Percentiles rank a stretch among this genome's conserved stretches.
These are phyloP conservation scores for Termitomyces sp. DNA, from an alignment of 768 basidiomycete genomes.

Conservation along the genomic window DNA sequence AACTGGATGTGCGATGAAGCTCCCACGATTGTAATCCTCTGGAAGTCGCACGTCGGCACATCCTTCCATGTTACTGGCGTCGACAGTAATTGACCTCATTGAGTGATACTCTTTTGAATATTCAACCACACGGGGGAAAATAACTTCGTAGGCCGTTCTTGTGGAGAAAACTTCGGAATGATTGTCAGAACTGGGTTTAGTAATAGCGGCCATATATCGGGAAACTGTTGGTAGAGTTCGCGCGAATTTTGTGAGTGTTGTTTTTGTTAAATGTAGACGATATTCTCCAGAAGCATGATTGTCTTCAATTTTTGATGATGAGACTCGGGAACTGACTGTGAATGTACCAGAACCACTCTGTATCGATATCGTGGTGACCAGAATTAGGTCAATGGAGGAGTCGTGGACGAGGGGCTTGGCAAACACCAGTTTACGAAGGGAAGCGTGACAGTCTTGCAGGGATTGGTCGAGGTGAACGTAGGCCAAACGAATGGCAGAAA, in stretches of 20 bases:
- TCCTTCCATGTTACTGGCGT: slow-evolving; percentile 42
- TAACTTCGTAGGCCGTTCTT: slow-evolving; percentile 55
- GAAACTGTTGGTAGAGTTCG: slow-evolving; percentile 28
- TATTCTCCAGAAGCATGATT: slow-evolving; percentile 28
- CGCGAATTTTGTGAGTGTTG: slow-evolving; percentile 32
- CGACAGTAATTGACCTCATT: slow-evolving; percentile 49
- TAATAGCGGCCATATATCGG: slow-evolving; percentile 27
- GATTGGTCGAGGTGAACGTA: slow-evolving; percentile 23
- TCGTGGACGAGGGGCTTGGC: slow-evolving; percentile 50
- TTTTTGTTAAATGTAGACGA: slow-evolving; percentile 26
- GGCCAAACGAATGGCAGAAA: slow-evolving; percentile 38
- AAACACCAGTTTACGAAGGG: slow-evolving; percentile 42
- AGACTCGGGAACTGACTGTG: slow-evolving; percentile 36
- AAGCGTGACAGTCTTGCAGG: slow-evolving; percentile 26
- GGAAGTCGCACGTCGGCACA: slow-evolving; percentile 46
- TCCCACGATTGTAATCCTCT: slow-evolving; percentile 19
- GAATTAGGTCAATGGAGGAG: slow-evolving; percentile 20
- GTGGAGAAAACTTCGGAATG: slow-evolving; percentile 45
- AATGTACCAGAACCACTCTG: slow-evolving; percentile 37
- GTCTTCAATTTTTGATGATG: slow-evolving; percentile 18
- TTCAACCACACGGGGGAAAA: slow-evolving; percentile 65
- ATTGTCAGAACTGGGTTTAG: slow-evolving; percentile 18
- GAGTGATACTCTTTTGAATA: slow-evolving; percentile 57
- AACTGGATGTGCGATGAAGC: slow-evolving; percentile 44
- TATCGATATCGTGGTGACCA: slow-evolving; percentile 37